Conservation (phyloP, 2,329 filamentous ascomycete genomes). For the Talaromyces sp. region DNA sequence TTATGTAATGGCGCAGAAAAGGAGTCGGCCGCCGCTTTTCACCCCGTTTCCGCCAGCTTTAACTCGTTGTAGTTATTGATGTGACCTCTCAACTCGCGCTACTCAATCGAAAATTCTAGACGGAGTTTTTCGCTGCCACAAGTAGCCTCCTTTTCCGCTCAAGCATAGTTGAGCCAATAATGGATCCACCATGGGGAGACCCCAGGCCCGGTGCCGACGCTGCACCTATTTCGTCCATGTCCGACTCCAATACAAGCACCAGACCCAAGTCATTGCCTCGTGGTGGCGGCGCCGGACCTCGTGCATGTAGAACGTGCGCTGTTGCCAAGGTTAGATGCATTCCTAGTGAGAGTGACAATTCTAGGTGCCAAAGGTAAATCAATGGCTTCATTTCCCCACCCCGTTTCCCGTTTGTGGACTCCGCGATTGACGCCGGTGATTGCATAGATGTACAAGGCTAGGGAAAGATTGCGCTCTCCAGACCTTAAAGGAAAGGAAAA, state of each 20-base stretch:
- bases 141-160: neutral
- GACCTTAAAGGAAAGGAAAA: neutral
- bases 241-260: neutral
- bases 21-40: neutral
- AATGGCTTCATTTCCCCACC: neutral
- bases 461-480: conserved; percentile 12
- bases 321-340: conserved; percentile 12
- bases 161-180: neutral
- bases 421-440: neutral
- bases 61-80: neutral
- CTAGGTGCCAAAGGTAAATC: conserved; percentile 9
- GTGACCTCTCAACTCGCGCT: neutral
- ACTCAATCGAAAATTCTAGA: neutral
- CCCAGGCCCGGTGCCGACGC: neutral
- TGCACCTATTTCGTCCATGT: neutral
- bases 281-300: neutral
- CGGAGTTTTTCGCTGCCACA: neutral
- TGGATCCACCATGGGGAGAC: neutral
- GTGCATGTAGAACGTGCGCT: conserved; percentile 11
- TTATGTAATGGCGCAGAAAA: neutral
- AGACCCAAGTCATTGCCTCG: neutral
- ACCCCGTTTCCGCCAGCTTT: neutral
- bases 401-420: neutral
- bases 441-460: conserved; percentile 8
- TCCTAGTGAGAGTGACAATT: neutral